Percentiles rank a stretch among this genome's conserved stretches.
These are phyloP conservation scores for Elaeis oleifera DNA, from an alignment of 202 grass and related monocot genomes.

Conservation along the genomic window DNA sequence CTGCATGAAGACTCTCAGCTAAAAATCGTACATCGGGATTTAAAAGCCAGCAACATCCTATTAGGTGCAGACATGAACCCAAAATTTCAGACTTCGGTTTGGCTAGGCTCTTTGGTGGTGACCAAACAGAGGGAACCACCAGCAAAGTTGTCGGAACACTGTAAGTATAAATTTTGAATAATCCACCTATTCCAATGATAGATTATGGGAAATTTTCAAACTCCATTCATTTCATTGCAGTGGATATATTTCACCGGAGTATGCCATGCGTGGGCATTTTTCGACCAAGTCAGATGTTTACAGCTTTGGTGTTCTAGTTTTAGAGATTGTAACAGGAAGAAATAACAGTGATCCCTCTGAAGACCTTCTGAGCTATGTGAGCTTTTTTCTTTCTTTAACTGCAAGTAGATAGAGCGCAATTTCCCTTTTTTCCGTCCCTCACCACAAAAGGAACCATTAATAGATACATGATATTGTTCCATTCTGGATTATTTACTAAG, in stretches of 20 bases:
- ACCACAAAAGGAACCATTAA: too few species aligned
- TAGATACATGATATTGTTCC: too few species aligned
- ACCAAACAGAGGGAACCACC: constrained; percentile 41
- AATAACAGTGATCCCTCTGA: background rate
- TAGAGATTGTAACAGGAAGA: constrained; percentile 7
- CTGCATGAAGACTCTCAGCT: constrained; percentile 63
- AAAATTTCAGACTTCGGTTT: constrained; percentile 86
- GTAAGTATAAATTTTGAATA: constrained; percentile 23
- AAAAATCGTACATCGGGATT: constrained; percentile 65
- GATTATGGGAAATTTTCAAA: background rate
- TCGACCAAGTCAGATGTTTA: constrained; percentile 11
- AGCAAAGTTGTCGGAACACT: constrained; percentile 62
- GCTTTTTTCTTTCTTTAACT: background rate
- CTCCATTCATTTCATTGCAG: background rate
- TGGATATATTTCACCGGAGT: constrained; percentile 17
- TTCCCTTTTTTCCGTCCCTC: too few species aligned
- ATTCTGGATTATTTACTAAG: background rate
- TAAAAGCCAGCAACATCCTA: constrained; percentile 79
- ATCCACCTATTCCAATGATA: background rate
- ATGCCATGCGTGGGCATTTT: constrained; percentile 4
- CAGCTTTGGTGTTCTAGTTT: constrained; percentile 6
- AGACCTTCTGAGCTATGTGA: background rate
- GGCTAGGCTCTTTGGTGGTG: constrained; percentile 46
- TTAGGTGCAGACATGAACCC: constrained; percentile 53
- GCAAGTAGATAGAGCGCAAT: too few species aligned